phyloP scores from a whole-genome alignment of 2,329 filamentous ascomycete genomes.

The Aureobasidium lini region DNA sequence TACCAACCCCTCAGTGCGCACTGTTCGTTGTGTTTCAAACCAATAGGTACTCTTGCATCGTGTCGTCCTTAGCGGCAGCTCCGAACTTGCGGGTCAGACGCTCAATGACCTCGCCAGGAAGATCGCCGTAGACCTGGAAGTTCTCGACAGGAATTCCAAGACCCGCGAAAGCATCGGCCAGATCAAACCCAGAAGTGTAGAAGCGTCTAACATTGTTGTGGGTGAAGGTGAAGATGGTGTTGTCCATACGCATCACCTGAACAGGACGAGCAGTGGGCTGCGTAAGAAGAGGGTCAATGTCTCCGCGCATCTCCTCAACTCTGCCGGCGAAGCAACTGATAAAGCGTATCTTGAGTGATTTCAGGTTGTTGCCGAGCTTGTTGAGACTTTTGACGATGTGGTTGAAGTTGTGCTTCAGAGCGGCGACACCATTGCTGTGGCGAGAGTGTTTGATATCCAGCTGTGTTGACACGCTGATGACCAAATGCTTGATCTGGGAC shows the following conservation, averaged over 20 bases:
- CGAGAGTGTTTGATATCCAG: background rate
- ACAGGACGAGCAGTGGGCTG: background rate
- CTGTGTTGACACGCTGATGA: background rate
- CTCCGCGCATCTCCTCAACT: conserved; percentile 3
- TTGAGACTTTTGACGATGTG: conserved; percentile 2
- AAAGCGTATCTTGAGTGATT: background rate
- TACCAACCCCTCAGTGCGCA: too few species aligned
- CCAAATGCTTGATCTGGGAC: background rate
- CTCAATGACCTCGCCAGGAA: background rate
- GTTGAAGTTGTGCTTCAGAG: conserved; percentile 7
- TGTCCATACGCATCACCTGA: background rate
- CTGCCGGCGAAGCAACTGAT: background rate
- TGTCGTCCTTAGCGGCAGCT: background rate
- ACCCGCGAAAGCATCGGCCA: background rate
- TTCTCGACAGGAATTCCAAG: background rate
- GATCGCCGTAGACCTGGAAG: background rate
- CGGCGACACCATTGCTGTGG: background rate
- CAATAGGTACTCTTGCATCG: too few species aligned
- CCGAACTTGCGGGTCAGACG: background rate
- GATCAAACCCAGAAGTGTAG: background rate
- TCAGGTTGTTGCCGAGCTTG: background rate
- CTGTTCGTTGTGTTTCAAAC: too few species aligned
- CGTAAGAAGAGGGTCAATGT: background rate
- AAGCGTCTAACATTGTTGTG: background rate
- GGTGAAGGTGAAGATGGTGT: background rate